Percentiles rank a stretch among this genome's conserved stretches.
These are phyloP conservation scores for Chalaropsis thielavioides DNA, from an alignment of 2,329 filamentous ascomycete genomes.

Conservation along the genomic window DNA sequence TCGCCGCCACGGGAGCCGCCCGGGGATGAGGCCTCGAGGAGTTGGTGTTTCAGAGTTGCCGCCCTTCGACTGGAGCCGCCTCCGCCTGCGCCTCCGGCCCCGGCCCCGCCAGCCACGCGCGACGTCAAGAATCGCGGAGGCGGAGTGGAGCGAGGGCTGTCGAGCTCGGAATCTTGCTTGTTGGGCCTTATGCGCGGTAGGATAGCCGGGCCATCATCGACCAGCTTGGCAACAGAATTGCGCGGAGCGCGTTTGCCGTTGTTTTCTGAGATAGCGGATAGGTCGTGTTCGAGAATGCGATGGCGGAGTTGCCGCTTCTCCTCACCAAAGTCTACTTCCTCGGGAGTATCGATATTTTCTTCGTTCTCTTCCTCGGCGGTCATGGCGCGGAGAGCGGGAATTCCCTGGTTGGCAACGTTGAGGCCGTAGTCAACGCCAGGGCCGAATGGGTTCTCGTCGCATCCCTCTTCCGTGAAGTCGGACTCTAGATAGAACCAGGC, in stretches of 20 bases:
- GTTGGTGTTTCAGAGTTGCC: conserved; percentile 41
- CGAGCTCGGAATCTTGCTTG: conserved; percentile 40
- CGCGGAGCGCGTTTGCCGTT: conserved; percentile 42
- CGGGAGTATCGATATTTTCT: conserved; percentile 62
- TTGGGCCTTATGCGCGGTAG: conserved; percentile 49
- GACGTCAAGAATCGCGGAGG: conserved; percentile 17
- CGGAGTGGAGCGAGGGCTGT: conserved; percentile 32
- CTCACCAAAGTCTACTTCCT: conserved; percentile 56
- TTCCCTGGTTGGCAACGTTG: conserved; percentile 51
- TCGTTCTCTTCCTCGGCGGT: conserved; percentile 46
- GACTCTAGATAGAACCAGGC: conserved; percentile 99
- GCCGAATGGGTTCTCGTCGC: conserved; percentile 83
- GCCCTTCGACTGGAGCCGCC: not conserved
- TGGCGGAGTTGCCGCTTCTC: conserved; percentile 61
- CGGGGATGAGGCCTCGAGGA: conserved; percentile 47
- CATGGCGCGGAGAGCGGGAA: conserved; percentile 53
- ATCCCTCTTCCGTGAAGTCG: conserved; percentile 79
- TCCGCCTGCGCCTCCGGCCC: conserved; percentile 22
- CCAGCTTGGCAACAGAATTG: conserved; percentile 24
- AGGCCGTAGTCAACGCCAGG: conserved; percentile 49
- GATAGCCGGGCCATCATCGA: conserved; percentile 43
- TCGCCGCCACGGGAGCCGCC: conserved; percentile 37
- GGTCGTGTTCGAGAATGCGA: conserved; percentile 61
- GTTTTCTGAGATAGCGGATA: conserved; percentile 49
- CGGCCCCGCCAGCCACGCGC: not conserved